A percentile compares a stretch with the other conserved stretches of the same genome.
Evolutionary conservation across 306 rosid genomes (phyloP).

Genomic region (Castanea mollissima): DNA sequence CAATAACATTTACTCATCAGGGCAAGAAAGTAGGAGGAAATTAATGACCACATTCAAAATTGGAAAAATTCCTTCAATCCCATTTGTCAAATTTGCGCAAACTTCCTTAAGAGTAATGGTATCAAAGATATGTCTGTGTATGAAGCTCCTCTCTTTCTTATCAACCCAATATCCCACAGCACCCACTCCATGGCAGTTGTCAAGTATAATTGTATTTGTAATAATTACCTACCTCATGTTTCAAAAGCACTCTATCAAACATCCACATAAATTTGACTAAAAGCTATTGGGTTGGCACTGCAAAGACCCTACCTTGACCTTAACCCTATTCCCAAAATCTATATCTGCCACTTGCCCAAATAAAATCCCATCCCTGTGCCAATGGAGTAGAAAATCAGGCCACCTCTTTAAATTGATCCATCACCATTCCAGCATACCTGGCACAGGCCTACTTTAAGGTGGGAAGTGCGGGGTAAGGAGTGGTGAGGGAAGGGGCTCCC

Average conservation of each 20-base stretch:
- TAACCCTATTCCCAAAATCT: neutral
- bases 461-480: neutral
- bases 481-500: neutral
- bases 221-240: neutral
- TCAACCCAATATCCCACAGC: neutral
- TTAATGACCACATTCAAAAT: neutral
- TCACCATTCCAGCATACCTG: neutral
- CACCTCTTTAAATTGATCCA: neutral
- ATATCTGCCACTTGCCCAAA: neutral
- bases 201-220: neutral
- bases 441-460: neutral
- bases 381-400: neutral
- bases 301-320: neutral
- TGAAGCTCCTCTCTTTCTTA: neutral
- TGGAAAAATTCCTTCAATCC: neutral
- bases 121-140: neutral
- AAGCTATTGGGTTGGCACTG: neutral
- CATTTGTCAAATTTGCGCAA: neutral
- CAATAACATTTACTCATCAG: constrained; percentile 5
- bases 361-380: neutral
- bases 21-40: neutral
- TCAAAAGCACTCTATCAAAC: neutral
- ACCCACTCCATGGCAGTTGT: neutral
- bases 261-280: neutral
- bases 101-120: neutral